A percentile compares a stretch with the other conserved stretches of the same genome.
These are phyloP conservation scores for Jatropha curcas DNA, from an alignment of 345 rosid genomes.

Conservation along the genomic window DNA sequence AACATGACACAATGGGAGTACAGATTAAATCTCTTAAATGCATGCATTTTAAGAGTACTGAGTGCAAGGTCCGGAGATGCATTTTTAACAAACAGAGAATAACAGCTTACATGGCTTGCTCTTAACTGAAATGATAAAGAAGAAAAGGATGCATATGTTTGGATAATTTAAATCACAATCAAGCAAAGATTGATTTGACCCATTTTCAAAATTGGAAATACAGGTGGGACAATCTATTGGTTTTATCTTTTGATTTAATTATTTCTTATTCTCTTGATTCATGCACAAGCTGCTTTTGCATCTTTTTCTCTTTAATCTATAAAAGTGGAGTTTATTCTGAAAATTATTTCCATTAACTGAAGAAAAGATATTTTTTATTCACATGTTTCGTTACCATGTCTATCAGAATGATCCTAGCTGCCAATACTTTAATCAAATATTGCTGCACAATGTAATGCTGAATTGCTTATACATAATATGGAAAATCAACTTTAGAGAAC, in stretches of 20 bases:
- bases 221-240: neutral
- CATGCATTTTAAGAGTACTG: neutral
- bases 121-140: neutral
- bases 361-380: conserved; percentile 8
- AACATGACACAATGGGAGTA: neutral
- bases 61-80: neutral
- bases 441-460: neutral
- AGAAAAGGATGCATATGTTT: neutral
- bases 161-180: neutral
- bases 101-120: neutral
- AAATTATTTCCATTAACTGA: conserved; percentile 9
- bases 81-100: neutral
- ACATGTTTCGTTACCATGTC: neutral
- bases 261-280: conserved; percentile 17
- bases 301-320: conserved; percentile 7
- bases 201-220: neutral
- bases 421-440: conserved; percentile 19
- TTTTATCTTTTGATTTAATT: conserved; percentile 11
- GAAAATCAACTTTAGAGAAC: conserved; percentile 1
- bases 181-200: neutral
- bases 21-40: neutral
- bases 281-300: conserved; percentile 12
- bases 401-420: conserved; percentile 3
- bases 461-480: too few relatives aligned
- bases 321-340: conserved; percentile 15